Conservation (phyloP, 2,329 filamentous ascomycete species). For the Microdochium paspali region DNA sequence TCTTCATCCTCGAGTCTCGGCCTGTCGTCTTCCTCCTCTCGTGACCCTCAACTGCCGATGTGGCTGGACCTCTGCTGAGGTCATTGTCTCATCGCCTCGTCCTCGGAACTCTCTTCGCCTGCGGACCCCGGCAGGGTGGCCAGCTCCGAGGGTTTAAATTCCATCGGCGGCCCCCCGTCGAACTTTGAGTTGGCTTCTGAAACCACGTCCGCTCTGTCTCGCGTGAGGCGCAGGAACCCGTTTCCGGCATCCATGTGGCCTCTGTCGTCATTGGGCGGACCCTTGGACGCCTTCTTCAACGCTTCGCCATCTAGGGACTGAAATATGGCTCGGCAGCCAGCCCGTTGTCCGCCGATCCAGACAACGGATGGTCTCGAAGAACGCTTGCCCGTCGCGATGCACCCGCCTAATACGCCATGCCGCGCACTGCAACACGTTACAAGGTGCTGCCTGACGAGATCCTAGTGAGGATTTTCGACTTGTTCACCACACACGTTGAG, state of each 20-base stretch:
- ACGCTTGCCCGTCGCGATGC: background rate
- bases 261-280: background rate
- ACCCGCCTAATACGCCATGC: background rate
- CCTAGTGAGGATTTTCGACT: background rate
- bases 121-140: background rate
- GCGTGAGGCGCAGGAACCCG: background rate
- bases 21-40: background rate
- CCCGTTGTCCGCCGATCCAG: background rate
- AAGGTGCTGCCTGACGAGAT: background rate
- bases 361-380: background rate
- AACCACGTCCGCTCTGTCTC: background rate
- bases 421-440: background rate
- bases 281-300: background rate
- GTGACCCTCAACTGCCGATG: background rate
- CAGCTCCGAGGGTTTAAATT: background rate
- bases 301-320: background rate
- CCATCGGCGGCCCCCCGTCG: background rate
- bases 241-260: background rate
- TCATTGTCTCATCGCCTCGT: background rate
- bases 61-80: background rate
- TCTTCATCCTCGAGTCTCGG: background rate
- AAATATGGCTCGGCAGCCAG: background rate
- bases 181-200: background rate
- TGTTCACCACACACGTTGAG: background rate
- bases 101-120: background rate